Base-by-base conservation (phyloP, 352 stramenopile species). In the Thraustochytrium sp. region DNA sequence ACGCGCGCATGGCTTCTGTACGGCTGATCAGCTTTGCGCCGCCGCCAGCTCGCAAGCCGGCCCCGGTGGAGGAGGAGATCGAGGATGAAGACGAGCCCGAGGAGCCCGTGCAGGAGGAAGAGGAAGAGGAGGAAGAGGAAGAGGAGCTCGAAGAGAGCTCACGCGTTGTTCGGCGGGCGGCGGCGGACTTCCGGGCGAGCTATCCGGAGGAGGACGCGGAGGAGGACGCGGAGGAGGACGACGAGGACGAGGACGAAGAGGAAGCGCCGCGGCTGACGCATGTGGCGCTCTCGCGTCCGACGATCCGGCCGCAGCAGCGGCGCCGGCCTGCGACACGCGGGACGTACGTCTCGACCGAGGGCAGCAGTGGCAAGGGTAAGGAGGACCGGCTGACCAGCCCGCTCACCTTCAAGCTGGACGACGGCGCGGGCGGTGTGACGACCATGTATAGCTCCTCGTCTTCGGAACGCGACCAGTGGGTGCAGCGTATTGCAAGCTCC, bases 391-490 rank as follows among this genome's bases (percentile, higher is more conserved):
- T 80, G 23, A 44, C 34, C 1, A 18, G 42, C 53, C 36, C 36
- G 5, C 31, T 61, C 13, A 65, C 68, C 13, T 80, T 80, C 51
- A 65, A 65, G 38, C 46, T 80, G 13, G 68, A 80, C 31, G 48
- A 64, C 31, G 68, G 68, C 48, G 29, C 21, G 5, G 68, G 68
- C 11, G 34, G 26, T 1, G 21, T 80, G 16, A n/a, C 36, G 46
- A 80, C 68, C 31, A 80, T 80, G 68, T 72, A 80, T 44, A 55
- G 46, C 51, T 34, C 68, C 23, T 80, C 68, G 37, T 9, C 18
- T 3, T 55, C 34, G 21, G 68, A 80, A 31, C 46, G 49, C 13
- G 68, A 80, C 37, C 48, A 65, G 26, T 80, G 68, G 68, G 44
- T 80, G 0, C 36, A 42, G 31, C 68, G 68, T 13, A 34, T 80